Evolutionary conservation across 2,329 filamentous ascomycete genomes (phyloP).

Genomic region (Rutstroemia sp.): DNA sequence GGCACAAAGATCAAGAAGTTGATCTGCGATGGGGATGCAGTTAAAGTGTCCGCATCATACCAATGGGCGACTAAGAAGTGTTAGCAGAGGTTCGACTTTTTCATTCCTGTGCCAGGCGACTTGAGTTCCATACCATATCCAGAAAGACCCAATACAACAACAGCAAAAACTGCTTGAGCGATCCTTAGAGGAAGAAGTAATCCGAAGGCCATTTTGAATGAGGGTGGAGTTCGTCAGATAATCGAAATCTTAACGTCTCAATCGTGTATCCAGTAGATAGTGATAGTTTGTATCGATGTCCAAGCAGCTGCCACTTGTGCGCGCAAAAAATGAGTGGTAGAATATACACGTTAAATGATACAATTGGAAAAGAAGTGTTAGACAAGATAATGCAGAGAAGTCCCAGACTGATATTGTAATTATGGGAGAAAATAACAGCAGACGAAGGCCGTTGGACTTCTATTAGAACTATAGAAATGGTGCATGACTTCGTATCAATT

Average conservation of each 20-base stretch:
- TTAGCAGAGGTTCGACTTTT: constrained; percentile 15
- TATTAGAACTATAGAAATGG: constrained; percentile 1
- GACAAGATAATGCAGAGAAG: not conserved
- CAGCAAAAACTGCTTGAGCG: constrained; percentile 37
- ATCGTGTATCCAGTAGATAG: constrained; percentile 1
- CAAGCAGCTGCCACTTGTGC: constrained; percentile 19
- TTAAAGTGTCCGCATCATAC: constrained; percentile 49
- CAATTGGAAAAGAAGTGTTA: constrained; percentile 1
- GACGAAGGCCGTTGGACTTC: constrained; percentile 1
- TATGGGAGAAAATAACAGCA: not conserved
- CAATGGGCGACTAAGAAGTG: constrained; percentile 46
- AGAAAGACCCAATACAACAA: constrained; percentile 42
- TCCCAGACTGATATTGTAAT: constrained; percentile 3
- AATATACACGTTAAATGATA: constrained; percentile 2
- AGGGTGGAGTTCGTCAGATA: not conserved
- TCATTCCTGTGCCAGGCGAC: not conserved
- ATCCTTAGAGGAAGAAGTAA: constrained; percentile 38
- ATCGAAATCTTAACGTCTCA: constrained; percentile 1
- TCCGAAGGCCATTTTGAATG: constrained; percentile 33
- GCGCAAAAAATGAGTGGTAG: constrained; percentile 14
- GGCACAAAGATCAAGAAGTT: constrained; percentile 51
- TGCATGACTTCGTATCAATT: constrained; percentile 5
- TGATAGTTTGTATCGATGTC: not conserved
- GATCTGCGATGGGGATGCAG: constrained; percentile 46
- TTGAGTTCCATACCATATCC: constrained; percentile 36